Conservation (phyloP, 441 rosid species). For the Syzygium malaccense region DNA sequence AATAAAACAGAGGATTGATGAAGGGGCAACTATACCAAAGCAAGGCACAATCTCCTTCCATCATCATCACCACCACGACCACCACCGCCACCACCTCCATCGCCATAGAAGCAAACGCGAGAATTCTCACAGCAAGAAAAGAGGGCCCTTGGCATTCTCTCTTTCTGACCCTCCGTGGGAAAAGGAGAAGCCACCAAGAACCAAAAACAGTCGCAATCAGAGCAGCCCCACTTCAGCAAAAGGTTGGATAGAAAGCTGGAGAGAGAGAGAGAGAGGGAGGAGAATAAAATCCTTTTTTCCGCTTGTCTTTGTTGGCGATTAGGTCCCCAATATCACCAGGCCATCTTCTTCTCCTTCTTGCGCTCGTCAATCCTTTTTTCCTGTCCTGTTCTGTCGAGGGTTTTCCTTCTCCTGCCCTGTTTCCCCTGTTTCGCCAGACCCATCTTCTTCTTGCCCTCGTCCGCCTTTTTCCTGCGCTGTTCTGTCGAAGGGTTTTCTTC, state of each 20-base stretch:
- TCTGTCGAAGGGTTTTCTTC: not conserved
- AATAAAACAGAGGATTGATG: not conserved
- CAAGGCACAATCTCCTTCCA: not conserved
- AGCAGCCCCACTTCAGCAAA: conserved; percentile 23
- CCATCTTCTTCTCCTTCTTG: not conserved
- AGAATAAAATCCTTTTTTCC: not conserved
- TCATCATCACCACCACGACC: not conserved
- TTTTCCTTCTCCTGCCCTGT: not conserved
- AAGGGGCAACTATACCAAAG: not conserved
- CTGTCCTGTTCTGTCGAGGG: not conserved
- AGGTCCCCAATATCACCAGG: not conserved
- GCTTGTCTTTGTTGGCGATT: not conserved
- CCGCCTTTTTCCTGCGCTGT: not conserved
- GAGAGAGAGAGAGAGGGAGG: not conserved
- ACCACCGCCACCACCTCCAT: not conserved
- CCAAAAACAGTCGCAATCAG: not conserved
- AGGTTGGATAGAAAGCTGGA: not conserved
- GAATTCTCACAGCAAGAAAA: not conserved
- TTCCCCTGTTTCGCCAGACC: not conserved
- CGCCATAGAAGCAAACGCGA: not conserved
- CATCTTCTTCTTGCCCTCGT: not conserved
- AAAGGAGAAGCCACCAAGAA: not conserved
- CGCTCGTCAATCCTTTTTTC: not conserved
- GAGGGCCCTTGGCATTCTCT: not conserved
- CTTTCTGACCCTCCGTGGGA: not conserved